Evolutionary conservation across 1,284 basidiomycete species (phyloP).

Genomic region (Pterula multifida): DNA sequence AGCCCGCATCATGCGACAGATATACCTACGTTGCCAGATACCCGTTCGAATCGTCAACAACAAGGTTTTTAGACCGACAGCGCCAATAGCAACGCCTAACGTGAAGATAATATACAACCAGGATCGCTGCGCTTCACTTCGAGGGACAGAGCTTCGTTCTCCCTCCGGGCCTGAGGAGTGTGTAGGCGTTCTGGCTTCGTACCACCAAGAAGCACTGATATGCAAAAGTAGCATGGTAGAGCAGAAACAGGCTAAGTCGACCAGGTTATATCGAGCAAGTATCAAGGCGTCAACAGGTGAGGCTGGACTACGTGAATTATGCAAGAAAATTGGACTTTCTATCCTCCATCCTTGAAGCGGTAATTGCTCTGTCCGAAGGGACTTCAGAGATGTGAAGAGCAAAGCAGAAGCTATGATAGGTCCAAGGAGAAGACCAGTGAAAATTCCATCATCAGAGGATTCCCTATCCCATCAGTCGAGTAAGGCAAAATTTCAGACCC

Average conservation of each 20-base stretch:
- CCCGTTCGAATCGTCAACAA: constrained; percentile 30
- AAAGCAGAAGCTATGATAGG: constrained; percentile 65
- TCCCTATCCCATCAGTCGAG: constrained; percentile 35
- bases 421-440: constrained; percentile 69
- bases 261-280: constrained; percentile 60
- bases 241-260: constrained; percentile 71
- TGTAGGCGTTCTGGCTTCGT: constrained; percentile 37
- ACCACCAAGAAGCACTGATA: constrained; percentile 61
- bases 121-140: constrained; percentile 49
- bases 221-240: constrained; percentile 71
- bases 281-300: constrained; percentile 52
- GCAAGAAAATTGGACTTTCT: constrained; percentile 49
- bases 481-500: constrained; percentile 6
- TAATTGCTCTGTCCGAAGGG: constrained; percentile 15
- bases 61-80: constrained; percentile 35
- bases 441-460: constrained; percentile 72
- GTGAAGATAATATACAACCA: constrained; percentile 56
- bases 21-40: constrained; percentile 54
- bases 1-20: constrained; percentile 4
- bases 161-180: constrained; percentile 32
- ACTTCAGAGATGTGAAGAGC: constrained; percentile 38
- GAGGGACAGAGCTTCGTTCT: constrained; percentile 65
- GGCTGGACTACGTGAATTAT: constrained; percentile 25
- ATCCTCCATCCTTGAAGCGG: constrained; percentile 64
- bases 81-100: constrained; percentile 33